Evolutionary conservation across 139 green algal species (phyloP).

Genomic region (Chlorella sorokiniana): DNA sequence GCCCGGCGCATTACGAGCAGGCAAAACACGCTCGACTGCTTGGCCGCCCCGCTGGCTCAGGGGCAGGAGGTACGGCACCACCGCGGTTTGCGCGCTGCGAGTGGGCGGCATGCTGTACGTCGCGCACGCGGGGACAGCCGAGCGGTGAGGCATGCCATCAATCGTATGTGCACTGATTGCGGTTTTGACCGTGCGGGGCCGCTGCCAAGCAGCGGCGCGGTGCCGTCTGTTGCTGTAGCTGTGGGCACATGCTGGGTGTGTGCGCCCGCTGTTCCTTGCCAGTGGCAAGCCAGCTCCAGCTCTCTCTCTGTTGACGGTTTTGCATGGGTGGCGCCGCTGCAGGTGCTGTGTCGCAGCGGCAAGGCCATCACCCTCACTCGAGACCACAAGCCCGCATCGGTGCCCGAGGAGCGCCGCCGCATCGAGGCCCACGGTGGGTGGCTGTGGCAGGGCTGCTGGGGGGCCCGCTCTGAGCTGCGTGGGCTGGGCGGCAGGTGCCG

Average conservation of each 20-base stretch:
- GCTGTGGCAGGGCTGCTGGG: no score
- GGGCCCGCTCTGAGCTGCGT: no score
- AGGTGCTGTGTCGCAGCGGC: conserved; percentile 44
- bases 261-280: no score
- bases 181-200: neutral
- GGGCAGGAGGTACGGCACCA: conserved; percentile 49
- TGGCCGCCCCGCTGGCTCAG: neutral
- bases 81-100: conserved; percentile 46
- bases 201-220: no score
- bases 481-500: no score
- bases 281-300: neutral
- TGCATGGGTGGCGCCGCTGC: neutral
- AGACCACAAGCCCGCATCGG: conserved; percentile 44
- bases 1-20: neutral
- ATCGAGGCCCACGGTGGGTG: conserved; percentile 49
- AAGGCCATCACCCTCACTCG: conserved; percentile 19
- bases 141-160: neutral
- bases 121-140: conserved; percentile 40
- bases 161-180: neutral
- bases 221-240: no score
- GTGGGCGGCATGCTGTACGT: conserved; percentile 41
- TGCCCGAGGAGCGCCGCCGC: conserved; percentile 34
- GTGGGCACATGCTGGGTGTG: no score
- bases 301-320: neutral
- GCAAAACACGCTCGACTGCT: neutral